phyloP scores from a whole-genome alignment of 2,329 filamentous ascomycete species.

The Biscogniauxia sp. region DNA sequence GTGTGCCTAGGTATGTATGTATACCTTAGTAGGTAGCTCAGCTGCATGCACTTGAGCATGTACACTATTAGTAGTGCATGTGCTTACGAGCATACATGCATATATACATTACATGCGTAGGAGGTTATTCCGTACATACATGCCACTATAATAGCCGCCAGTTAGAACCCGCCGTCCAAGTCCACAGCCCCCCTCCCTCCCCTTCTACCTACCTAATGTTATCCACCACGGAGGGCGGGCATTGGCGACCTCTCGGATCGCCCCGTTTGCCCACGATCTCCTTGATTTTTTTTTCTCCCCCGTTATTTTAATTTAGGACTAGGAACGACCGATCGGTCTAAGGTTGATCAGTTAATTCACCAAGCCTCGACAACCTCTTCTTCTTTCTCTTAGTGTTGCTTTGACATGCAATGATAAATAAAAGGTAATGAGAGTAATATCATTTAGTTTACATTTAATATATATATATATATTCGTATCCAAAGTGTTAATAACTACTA shows the following conservation, averaged over 20 bases:
- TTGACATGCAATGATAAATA: too few species aligned
- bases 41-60: neutral
- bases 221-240: neutral
- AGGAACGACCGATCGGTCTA: neutral
- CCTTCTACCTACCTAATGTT: too few species aligned
- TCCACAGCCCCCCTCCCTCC: neutral
- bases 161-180: neutral
- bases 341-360: too few species aligned
- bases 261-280: constrained; percentile 12
- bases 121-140: neutral
- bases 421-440: too few species aligned
- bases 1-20: too few species aligned
- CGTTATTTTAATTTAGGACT: neutral
- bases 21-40: too few species aligned
- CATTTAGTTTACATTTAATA: too few species aligned
- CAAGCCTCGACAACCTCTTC: too few species aligned
- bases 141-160: neutral
- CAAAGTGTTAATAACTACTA: too few species aligned
- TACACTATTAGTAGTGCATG: neutral
- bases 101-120: too few species aligned
- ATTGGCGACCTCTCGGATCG: constrained; percentile 21
- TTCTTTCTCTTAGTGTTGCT: too few species aligned
- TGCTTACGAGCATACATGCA: neutral
- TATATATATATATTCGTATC: too few species aligned
- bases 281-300: neutral